phyloP scores from a whole-genome alignment of 208 protist genomes.

The Willaertia magna region DNA sequence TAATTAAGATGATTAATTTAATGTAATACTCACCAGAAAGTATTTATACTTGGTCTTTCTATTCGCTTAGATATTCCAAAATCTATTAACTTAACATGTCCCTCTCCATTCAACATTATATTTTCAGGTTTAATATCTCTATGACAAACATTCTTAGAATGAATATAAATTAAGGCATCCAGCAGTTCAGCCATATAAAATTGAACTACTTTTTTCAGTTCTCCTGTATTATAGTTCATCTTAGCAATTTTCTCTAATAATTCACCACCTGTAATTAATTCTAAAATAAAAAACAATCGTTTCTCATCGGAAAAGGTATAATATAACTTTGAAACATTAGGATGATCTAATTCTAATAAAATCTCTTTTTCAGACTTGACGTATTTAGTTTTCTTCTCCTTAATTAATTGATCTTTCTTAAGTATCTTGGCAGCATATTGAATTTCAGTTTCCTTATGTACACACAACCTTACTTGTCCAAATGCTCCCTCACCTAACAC shows the following conservation, averaged over 20 bases:
- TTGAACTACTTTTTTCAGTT: background rate
- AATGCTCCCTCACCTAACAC: slow-evolving; percentile 11
- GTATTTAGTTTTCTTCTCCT: slow-evolving; percentile 13
- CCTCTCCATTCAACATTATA: slow-evolving; percentile 2
- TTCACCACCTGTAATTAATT: slow-evolving; percentile 19
- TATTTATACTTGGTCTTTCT: background rate
- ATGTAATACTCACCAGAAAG: background rate
- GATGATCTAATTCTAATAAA: slow-evolving; percentile 4
- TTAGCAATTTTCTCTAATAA: slow-evolving; percentile 4
- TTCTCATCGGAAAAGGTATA: slow-evolving; percentile 16
- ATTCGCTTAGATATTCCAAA: slow-evolving; percentile 18
- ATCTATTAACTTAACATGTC: slow-evolving; percentile 16
- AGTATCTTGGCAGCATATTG: slow-evolving; percentile 11
- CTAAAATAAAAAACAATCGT: slow-evolving; percentile 18
- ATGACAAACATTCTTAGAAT: slow-evolving; percentile 7
- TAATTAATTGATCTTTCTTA: background rate
- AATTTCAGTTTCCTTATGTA: background rate
- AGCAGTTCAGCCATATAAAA: slow-evolving; percentile 19
- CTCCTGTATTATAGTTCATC: background rate
- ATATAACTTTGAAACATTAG: background rate
- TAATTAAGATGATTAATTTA: background rate
- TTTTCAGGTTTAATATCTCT: slow-evolving; percentile 24
- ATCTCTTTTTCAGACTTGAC: slow-evolving; percentile 6
- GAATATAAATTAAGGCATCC: slow-evolving; percentile 7
- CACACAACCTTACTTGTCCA: slow-evolving; percentile 10